These are phyloP conservation scores for Aspergillus floridensis DNA, from an alignment of 2,329 filamentous ascomycete species.

Conservation along the genomic window DNA sequence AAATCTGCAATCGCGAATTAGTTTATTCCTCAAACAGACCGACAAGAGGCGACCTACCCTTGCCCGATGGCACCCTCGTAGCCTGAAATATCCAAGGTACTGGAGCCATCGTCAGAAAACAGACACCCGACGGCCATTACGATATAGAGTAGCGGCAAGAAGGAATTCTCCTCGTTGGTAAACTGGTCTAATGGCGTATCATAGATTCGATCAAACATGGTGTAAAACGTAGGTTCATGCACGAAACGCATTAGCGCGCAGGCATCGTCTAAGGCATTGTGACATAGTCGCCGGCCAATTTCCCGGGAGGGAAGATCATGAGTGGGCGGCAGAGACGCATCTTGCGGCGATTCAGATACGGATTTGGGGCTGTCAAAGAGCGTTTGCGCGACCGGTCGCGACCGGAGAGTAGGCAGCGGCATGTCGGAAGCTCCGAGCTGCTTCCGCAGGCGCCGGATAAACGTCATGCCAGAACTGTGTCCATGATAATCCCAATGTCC, in stretches of 20 bases:
- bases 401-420: conserved; percentile 55
- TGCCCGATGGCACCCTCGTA: conserved; percentile 53
- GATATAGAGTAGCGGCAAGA: conserved; percentile 68
- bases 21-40: background rate
- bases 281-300: conserved; percentile 56
- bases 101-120: conserved; percentile 60
- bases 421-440: conserved; percentile 68
- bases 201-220: conserved; percentile 74
- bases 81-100: conserved; percentile 47
- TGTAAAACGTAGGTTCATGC: conserved; percentile 78
- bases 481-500: conserved; percentile 96
- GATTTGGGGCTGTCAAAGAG: conserved; percentile 70
- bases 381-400: conserved; percentile 51
- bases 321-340: conserved; percentile 52
- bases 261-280: conserved; percentile 61
- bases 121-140: conserved; percentile 71
- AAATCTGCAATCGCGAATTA: conserved; percentile 48
- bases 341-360: conserved; percentile 62
- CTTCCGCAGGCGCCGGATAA: conserved; percentile 80
- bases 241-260: conserved; percentile 68
- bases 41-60: conserved; percentile 45
- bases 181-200: conserved; percentile 62
- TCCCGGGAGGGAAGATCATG: conserved; percentile 68
- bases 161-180: conserved; percentile 63
- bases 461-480: conserved; percentile 86